Conservation (phyloP, 2,329 filamentous ascomycete genomes). For the Aspergillus glaucus region DNA sequence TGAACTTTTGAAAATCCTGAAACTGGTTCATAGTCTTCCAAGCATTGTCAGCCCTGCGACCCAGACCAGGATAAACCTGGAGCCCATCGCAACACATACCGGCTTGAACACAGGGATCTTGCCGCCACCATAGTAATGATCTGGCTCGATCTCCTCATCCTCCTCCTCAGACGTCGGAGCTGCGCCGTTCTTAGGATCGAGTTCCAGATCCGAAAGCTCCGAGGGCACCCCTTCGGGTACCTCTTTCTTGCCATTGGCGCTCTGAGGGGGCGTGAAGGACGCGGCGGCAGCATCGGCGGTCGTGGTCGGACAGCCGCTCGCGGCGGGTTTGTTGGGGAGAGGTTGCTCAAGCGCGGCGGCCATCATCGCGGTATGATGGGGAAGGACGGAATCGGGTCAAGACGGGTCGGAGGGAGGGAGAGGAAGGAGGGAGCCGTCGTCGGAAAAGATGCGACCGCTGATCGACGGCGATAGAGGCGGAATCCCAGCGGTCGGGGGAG, state of each 20-base stretch:
- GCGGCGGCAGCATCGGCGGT: conserved; percentile 18
- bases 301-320: conserved; percentile 2
- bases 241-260: conserved; percentile 40
- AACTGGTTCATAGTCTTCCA: conserved; percentile 81
- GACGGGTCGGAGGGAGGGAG: conserved; percentile 4
- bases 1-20: conserved; percentile 84
- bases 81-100: conserved; percentile 42
- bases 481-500: conserved; percentile 39
- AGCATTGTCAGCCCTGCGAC: conserved; percentile 12
- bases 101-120: conserved; percentile 91
- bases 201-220: conserved; percentile 38
- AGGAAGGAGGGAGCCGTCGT: conserved; percentile 28
- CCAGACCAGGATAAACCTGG: too few relatives aligned
- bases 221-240: conserved; percentile 35
- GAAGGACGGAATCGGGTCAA: background rate
- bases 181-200: conserved; percentile 25
- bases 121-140: conserved; percentile 76
- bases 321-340: conserved; percentile 15
- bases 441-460: conserved; percentile 36
- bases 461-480: conserved; percentile 32
- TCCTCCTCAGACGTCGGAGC: conserved; percentile 45
- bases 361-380: conserved; percentile 20
- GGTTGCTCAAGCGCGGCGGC: conserved; percentile 29
- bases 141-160: conserved; percentile 72
- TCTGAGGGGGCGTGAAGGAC: conserved; percentile 39